These are phyloP conservation scores for Fusarium beomiforme DNA, from an alignment of 2,329 filamentous ascomycete genomes.

Conservation along the genomic window DNA sequence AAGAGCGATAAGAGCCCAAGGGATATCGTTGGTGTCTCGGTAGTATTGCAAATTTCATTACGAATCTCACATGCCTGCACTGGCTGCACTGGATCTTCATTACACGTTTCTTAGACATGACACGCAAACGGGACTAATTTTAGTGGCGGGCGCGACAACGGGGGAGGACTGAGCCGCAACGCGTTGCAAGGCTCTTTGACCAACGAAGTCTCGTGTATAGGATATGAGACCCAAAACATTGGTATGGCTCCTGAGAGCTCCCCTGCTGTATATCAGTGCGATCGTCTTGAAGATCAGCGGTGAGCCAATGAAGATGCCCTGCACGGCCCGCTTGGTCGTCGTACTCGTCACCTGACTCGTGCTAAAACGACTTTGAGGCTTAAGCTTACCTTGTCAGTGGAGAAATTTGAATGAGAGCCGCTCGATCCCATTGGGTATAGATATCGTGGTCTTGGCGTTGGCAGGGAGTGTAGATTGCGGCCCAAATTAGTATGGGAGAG, in stretches of 20 bases:
- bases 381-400: not conserved
- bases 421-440: not conserved
- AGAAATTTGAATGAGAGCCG: not conserved
- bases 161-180: constrained; percentile 13
- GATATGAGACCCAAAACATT: not conserved
- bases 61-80: not conserved
- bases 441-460: not conserved
- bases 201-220: not conserved
- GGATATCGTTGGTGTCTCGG: not conserved
- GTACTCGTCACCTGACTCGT: constrained; percentile 15
- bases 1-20: not conserved
- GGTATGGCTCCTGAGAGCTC: not conserved
- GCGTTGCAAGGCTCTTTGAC: not conserved
- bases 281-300: constrained; percentile 24
- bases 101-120: not conserved
- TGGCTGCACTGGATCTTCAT: constrained; percentile 19
- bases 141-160: not conserved
- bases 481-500: not conserved
- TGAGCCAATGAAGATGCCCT: constrained; percentile 17
- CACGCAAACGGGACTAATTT: constrained; percentile 21
- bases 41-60: constrained; percentile 7
- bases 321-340: not conserved
- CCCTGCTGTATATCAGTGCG: constrained; percentile 16
- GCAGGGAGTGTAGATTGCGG: constrained; percentile 9
- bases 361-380: constrained; percentile 7